Conservation (phyloP, 257 asterid genomes). For the Solanum chiquidenum region DNA sequence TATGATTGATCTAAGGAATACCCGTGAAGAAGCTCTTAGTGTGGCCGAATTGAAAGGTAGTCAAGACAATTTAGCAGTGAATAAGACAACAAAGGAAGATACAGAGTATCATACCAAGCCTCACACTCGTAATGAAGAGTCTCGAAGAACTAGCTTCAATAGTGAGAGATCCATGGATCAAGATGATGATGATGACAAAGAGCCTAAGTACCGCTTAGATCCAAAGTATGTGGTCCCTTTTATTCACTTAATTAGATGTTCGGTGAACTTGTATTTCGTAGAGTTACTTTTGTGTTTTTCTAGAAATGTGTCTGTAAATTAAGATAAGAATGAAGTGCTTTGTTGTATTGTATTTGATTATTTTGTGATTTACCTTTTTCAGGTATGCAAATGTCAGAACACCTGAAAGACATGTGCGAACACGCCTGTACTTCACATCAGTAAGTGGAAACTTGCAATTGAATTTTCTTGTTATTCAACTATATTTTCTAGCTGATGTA, state of each 20-base stretch:
- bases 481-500: not conserved
- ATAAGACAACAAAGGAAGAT: slow-evolving; percentile 39
- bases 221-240: slow-evolving; percentile 45
- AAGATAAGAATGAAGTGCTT: not conserved
- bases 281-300: not conserved
- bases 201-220: slow-evolving; percentile 87
- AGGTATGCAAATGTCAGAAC: slow-evolving; percentile 86
- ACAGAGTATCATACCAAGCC: slow-evolving; percentile 35
- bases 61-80: slow-evolving; percentile 40
- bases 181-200: slow-evolving; percentile 84
- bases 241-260: not conserved
- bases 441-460: slow-evolving; percentile 35
- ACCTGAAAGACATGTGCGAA: slow-evolving; percentile 88
- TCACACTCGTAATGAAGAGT: slow-evolving; percentile 38
- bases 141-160: slow-evolving; percentile 73
- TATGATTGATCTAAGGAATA: slow-evolving; percentile 74
- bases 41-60: slow-evolving; percentile 70
- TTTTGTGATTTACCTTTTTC: slow-evolving; percentile 3
- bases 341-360: not conserved
- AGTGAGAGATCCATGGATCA: slow-evolving; percentile 78
- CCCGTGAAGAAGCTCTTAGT: slow-evolving; percentile 82
- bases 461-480: not conserved
- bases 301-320: not conserved
- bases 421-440: slow-evolving; percentile 87
- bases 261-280: not conserved